Evolutionary conservation across 768 basidiomycete genomes (phyloP), one percentile per base, ranked within the genome.

Genomic region (Xanthoconium purpureum): DNA sequence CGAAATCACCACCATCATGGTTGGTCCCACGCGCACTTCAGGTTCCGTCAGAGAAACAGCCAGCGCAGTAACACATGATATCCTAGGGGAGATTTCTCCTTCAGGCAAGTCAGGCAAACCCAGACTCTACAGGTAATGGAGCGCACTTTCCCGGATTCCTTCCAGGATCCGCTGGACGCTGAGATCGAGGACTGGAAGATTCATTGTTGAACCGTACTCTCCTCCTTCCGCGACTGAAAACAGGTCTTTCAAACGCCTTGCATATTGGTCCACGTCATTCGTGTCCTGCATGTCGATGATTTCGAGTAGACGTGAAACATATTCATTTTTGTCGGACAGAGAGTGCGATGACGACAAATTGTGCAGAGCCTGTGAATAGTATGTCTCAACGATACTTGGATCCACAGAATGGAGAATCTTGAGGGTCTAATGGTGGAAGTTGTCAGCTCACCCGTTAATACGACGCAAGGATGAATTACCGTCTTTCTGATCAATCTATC

Each of bases 1-100:
- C 10, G 84, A 76, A n/a, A 79, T 64, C n/a, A 92, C 78, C 18
- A 89, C 80, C 66, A 87, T 78, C 36, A 83, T 64, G 1, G 88
- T 90, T 12, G 87, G 80, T 14, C 82, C 80, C n/a, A 73, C 61
- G 15, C 63, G 63, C 28, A 63, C 57, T 17, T 74, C 71, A 0
- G 63, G 58, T 37, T 84, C 79, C 3, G 71, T 69, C 10, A 84
- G 63, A 32, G 74, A 70, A 5, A 80, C 73, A 50, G 84, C 67
- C 29, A 81, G 66, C 5, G 75, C 74, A 14, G 80, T 77, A 39
- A 77, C 70, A 54, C 75, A 80, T 24, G 73, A 71, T 59, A 80
- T 66, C 38, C 73, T 74, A 64, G 80, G 82, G 38, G 71, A 51
- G 10, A 55, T 53, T 15, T 68, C 64, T 46, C 74, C 83, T 84